phyloP scores from a whole-genome alignment of 1,139 yeast species.

The Candida labiduridarum region DNA sequence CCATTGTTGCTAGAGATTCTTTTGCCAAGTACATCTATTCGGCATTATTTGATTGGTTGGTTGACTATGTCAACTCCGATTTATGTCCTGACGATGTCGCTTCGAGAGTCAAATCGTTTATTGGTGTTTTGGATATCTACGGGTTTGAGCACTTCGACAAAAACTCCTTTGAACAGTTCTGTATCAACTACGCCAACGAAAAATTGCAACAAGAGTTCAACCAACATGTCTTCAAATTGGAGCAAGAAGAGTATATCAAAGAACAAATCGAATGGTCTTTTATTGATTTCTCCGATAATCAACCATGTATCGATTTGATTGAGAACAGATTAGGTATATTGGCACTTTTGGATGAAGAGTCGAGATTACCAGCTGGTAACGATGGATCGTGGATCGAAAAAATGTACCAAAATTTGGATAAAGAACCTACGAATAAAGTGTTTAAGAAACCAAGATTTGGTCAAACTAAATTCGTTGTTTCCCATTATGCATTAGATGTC shows the following conservation, averaged over 20 bases:
- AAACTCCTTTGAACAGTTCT: slow-evolving; percentile 95
- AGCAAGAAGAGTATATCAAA: slow-evolving; percentile 89
- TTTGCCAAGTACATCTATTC: slow-evolving; percentile 94
- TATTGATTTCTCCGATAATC: slow-evolving; percentile 94
- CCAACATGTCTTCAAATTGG: slow-evolving; percentile 95
- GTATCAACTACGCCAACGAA: slow-evolving; percentile 97
- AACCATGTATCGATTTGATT: slow-evolving; percentile 92
- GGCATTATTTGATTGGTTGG: slow-evolving; percentile 94
- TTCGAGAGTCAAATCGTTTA: slow-evolving; percentile 65
- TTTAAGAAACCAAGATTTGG: slow-evolving; percentile 96
- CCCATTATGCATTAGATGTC: slow-evolving; percentile 95
- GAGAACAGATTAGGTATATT: slow-evolving; percentile 89
- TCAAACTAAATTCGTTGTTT: slow-evolving; percentile 83
- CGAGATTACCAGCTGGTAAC: slow-evolving; percentile 90
- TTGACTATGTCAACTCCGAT: slow-evolving; percentile 76
- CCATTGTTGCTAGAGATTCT: slow-evolving; percentile 91
- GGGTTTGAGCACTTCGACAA: slow-evolving; percentile 96
- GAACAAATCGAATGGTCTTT: slow-evolving; percentile 98
- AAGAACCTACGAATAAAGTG: slow-evolving; percentile 74
- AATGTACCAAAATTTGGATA: slow-evolving; percentile 82
- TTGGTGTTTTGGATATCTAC: slow-evolving; percentile 96
- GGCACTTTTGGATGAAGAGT: slow-evolving; percentile 90
- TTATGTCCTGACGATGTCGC: slow-evolving; percentile 75
- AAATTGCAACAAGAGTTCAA: slow-evolving; percentile 96
- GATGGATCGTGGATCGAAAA: slow-evolving; percentile 93